Base-by-base conservation (phyloP, 2,329 filamentous ascomycete species). In the Parastagonospora avenae region DNA sequence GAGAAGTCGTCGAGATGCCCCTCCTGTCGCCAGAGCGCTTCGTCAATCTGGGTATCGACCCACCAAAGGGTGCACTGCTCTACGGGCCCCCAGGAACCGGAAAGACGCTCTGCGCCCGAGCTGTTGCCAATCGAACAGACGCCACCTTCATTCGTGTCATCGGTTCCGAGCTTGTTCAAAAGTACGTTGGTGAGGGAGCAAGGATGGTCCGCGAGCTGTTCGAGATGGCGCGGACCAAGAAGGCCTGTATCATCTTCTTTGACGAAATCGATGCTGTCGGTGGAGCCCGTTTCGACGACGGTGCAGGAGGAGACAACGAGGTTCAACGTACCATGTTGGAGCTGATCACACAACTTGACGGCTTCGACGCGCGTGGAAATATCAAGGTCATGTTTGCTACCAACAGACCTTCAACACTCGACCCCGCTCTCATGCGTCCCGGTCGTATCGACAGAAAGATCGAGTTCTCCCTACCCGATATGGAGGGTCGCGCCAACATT, bases 371-470 rank as follows among this genome's bases (percentile, higher is more conserved):
- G 42, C 85, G 93, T 75, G 93, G 93, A 74, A 97, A 97, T 77
- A 97, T 97, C 83, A 97, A 97, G 79, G 93, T 97, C 77, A 97
- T 97, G 93, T 97, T 97, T 71, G 93, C 93, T 51, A 97, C 93
- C 73, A 97, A 97, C 83, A 84, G 93, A 74, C 93, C 93, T 2
- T 96, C 92, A 4, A 97, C 93, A 4, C 83, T 97, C 48, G 93
- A 97, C 72, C 93, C 93, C n/a, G 93, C 93, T 2, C 83, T 97
- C 59, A 97, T 97, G 92, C 85, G 93, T 79, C 93, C 93, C 9
- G 93, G 93, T 29, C 92, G 93, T 83, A 97, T 97, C 69, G 93
- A 97, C 76, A 86, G 94, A 69, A 99, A 99, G 84, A 99, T 99
- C 67, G 94, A 99, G 77, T 99, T 99, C 80, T 93, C 92, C 1